Evolutionary conservation across 2,329 filamentous ascomycete species (phyloP).

Genomic region (Botrytis hyacinthi): DNA sequence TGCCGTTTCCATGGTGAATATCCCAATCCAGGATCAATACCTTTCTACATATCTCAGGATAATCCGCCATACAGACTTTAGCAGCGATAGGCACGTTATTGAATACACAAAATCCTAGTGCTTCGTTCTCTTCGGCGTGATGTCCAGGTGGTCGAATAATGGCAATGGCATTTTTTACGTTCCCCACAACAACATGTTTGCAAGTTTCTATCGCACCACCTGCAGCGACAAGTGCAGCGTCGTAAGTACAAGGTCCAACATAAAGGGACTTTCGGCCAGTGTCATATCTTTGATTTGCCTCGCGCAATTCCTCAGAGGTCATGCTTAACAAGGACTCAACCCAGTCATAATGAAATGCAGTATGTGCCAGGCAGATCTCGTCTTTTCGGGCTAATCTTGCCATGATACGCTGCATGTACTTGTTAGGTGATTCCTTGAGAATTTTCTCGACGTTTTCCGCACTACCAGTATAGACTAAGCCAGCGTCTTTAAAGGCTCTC

Average conservation of each 20-base stretch:
- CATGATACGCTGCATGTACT: constrained; percentile 72
- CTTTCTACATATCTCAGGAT: constrained; percentile 78
- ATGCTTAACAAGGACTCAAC: constrained; percentile 58
- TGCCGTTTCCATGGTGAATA: constrained; percentile 80
- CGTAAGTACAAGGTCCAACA: constrained; percentile 77
- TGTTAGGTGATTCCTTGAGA: constrained; percentile 53
- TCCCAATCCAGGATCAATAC: constrained; percentile 93
- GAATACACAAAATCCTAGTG: constrained; percentile 96
- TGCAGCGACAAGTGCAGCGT: constrained; percentile 78
- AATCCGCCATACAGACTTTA: constrained; percentile 80
- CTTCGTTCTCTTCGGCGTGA: constrained; percentile 80
- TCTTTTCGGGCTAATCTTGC: constrained; percentile 73
- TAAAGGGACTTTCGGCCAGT: constrained; percentile 74
- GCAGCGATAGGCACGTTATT: constrained; percentile 95
- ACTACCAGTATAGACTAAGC: constrained; percentile 66
- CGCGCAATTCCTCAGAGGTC: constrained; percentile 63
- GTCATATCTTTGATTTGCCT: constrained; percentile 60
- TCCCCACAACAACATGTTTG: constrained; percentile 78
- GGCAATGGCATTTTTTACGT: constrained; percentile 91
- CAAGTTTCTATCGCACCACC: constrained; percentile 96
- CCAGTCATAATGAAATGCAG: constrained; percentile 73
- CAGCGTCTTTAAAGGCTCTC: constrained; percentile 78
- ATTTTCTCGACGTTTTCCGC: constrained; percentile 54
- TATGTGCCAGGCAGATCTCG: constrained; percentile 81
- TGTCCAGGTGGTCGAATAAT: constrained; percentile 94